Evolutionary conservation across 805 yeast species (phyloP).

Genomic region (Tetrapisispora pingtungensis): DNA sequence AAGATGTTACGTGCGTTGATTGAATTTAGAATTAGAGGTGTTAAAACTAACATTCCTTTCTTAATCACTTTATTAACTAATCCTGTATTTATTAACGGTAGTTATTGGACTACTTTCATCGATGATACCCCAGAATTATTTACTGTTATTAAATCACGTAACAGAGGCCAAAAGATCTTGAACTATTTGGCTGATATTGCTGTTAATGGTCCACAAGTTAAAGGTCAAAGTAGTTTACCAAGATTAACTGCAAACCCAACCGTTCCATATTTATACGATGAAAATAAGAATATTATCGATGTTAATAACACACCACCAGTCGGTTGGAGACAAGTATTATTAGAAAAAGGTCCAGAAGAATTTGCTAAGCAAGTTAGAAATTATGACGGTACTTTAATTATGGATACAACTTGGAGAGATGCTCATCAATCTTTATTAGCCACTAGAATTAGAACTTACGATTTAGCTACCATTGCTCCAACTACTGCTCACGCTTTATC

Average conservation of each 20-base stretch:
- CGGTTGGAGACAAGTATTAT: conserved; percentile 88
- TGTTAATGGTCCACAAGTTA: conserved; percentile 92
- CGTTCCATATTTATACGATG: conserved; percentile 62
- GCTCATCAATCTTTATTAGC: conserved; percentile 98
- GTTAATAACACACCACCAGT: conserved; percentile 43
- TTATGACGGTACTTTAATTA: conserved; percentile 77
- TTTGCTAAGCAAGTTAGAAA: conserved; percentile 83
- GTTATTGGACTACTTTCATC: conserved; percentile 96
- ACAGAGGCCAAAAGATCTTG: conserved; percentile 91
- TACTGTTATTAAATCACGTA: conserved; percentile 88
- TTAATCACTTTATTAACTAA: conserved; percentile 83
- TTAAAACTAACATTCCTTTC: conserved; percentile 96
- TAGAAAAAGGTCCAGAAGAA: conserved; percentile 77
- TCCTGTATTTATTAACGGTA: conserved; percentile 74
- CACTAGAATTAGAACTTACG: conserved; percentile 93
- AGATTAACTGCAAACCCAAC: conserved; percentile 66
- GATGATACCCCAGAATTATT: conserved; percentile 96
- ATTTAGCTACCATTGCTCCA: conserved; percentile 83
- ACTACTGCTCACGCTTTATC: conserved; percentile 83
- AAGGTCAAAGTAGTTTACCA: conserved; percentile 92
- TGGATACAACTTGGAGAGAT: conserved; percentile 99
- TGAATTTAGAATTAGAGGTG: conserved; percentile 98
- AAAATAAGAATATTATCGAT: conserved; percentile 50
- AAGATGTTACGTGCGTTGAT: conserved; percentile 95
- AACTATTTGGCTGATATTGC: conserved; percentile 87